phyloP scores from a whole-genome alignment of 2,329 filamentous ascomycete genomes.

The Leptosphaerulina australis region DNA sequence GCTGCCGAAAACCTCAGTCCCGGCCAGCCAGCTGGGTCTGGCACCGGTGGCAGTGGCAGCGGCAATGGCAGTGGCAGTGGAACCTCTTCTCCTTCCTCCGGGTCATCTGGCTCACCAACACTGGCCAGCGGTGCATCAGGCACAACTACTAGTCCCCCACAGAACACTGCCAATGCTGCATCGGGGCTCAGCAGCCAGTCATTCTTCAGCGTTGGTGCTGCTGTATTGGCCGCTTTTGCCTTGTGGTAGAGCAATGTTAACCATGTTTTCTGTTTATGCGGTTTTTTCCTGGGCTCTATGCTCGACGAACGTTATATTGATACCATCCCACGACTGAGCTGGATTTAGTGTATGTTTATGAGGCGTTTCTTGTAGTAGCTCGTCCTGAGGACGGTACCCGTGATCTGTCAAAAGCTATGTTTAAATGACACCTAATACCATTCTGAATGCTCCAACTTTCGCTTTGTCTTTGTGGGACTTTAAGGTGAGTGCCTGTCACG shows the following conservation, averaged over 20 bases:
- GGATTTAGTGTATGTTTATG: constrained; percentile 24
- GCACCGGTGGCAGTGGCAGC: constrained; percentile 3
- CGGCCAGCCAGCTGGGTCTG: constrained; percentile 39
- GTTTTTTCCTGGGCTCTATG: neutral
- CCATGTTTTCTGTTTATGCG: neutral
- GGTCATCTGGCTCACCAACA: constrained; percentile 16
- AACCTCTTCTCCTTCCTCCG: constrained; percentile 19
- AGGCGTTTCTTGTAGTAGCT: constrained; percentile 12
- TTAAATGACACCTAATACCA: constrained; percentile 16
- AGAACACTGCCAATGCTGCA: constrained; percentile 37
- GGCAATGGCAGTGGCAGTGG: constrained; percentile 6
- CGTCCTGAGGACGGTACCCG: constrained; percentile 5
- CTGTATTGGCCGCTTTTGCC: constrained; percentile 32
- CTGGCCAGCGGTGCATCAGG: constrained; percentile 17
- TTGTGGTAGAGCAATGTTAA: constrained; percentile 28
- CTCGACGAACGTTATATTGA: constrained; percentile 23
- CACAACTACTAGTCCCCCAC: constrained; percentile 25
- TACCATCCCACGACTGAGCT: constrained; percentile 33
- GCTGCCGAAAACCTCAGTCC: constrained; percentile 53
- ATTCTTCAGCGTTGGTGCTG: constrained; percentile 35
- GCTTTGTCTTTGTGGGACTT: no score
- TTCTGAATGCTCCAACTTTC: neutral
- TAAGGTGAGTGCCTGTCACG: no score
- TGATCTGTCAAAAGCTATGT: neutral
- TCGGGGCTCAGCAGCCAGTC: constrained; percentile 31